These are phyloP conservation scores for Penicillium subrubescens DNA, from an alignment of 495 filamentous ascomycete genomes.

Conservation along the genomic window DNA sequence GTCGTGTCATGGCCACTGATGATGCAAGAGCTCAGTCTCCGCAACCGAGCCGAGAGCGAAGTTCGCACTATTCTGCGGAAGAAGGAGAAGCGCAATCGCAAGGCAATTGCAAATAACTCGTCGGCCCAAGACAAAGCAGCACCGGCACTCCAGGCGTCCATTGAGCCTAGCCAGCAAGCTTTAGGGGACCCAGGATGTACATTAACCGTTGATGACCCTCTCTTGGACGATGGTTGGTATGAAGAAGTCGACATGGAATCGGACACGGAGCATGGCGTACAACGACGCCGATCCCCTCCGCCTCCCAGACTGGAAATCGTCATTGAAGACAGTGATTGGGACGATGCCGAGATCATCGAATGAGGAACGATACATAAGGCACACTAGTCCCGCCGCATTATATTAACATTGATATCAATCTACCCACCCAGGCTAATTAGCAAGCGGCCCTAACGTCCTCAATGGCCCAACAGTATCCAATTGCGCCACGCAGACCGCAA, in stretches of 20 bases:
- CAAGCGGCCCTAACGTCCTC: constrained; percentile 45
- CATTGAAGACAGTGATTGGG: constrained; percentile 66
- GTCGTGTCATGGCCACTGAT: constrained; percentile 72
- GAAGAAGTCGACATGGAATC: constrained; percentile 39
- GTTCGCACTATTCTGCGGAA: constrained; percentile 64
- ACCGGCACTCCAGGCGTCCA: constrained; percentile 5
- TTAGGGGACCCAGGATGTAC: neutral
- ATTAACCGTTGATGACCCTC: constrained; percentile 33
- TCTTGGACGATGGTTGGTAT: constrained; percentile 41
- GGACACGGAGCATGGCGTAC: constrained; percentile 29
- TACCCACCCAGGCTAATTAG: constrained; percentile 18
- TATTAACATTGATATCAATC: neutral
- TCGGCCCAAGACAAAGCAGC: constrained; percentile 5
- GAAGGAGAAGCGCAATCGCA: constrained; percentile 35
- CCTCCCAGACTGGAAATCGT: constrained; percentile 41
- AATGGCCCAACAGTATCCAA: constrained; percentile 42
- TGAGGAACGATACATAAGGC: constrained; percentile 44
- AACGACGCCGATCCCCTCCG: constrained; percentile 13
- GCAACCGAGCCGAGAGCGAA: constrained; percentile 67
- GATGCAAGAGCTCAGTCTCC: constrained; percentile 77
- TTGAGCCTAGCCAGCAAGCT: constrained; percentile 8
- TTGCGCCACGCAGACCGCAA: constrained; percentile 48
- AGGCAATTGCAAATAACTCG: constrained; percentile 11
- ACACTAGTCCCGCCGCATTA: neutral
- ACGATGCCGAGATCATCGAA: constrained; percentile 52